Percentiles rank a stretch among this genome's conserved stretches.
phyloP scores from a whole-genome alignment of 306 rosid genomes.

The Prinsepia uniflora region DNA sequence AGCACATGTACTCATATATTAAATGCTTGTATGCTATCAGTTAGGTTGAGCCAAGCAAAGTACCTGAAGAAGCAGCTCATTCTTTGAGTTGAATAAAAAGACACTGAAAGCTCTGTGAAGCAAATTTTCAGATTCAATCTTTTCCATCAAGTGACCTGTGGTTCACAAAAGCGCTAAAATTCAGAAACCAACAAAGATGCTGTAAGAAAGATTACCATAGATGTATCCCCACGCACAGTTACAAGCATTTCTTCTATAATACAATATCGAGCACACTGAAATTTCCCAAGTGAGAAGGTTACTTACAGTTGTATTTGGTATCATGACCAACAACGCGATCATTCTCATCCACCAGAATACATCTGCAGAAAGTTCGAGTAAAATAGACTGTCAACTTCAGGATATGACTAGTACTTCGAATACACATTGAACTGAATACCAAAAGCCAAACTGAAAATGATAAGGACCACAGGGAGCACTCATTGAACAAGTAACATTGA shows the following conservation, averaged over 20 bases:
- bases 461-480: background rate
- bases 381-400: conserved; percentile 14
- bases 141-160: conserved; percentile 94
- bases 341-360: conserved; percentile 97
- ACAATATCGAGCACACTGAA: background rate
- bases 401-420: background rate
- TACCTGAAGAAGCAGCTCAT: conserved; percentile 97
- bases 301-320: conserved; percentile 91
- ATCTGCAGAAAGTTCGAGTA: conserved; percentile 48
- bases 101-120: conserved; percentile 97
- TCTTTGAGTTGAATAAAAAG: conserved; percentile 86
- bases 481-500: background rate
- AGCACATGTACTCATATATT: background rate
- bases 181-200: conserved; percentile 2
- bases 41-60: conserved; percentile 9
- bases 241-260: background rate
- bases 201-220: background rate
- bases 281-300: background rate
- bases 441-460: background rate
- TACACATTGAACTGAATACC: background rate
- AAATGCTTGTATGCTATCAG: background rate
- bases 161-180: conserved; percentile 22
- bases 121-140: conserved; percentile 79
- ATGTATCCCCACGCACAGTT: background rate
- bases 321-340: conserved; percentile 91